Conservation (phyloP, 2,329 filamentous ascomycete genomes). For the Cercospora sesami region DNA sequence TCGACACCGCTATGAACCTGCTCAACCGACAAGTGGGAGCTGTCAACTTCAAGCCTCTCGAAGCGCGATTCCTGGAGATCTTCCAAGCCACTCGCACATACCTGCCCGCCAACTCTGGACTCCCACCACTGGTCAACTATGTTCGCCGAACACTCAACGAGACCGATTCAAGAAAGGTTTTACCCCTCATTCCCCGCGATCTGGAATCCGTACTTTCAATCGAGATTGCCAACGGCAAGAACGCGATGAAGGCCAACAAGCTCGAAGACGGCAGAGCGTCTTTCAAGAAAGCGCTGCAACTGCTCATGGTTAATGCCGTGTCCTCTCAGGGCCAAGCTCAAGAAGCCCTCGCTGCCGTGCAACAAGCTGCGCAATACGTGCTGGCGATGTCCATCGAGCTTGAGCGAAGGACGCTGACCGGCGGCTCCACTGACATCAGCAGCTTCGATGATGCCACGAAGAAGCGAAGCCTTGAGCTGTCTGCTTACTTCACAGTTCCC, state of each 20-base stretch:
- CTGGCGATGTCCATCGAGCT: conserved; percentile 94
- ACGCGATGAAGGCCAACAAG: conserved; percentile 88
- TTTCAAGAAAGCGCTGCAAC: conserved; percentile 84
- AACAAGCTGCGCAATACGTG: conserved; percentile 83
- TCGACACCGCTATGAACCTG: conserved; percentile 96
- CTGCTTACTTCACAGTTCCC: conserved; percentile 97
- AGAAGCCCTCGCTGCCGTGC: conserved; percentile 81
- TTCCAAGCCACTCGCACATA: conserved; percentile 89
- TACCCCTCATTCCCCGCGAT: conserved; percentile 86
- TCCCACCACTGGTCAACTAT: conserved; percentile 88
- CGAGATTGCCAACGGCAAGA: conserved; percentile 84
- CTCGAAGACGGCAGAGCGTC: conserved; percentile 82
- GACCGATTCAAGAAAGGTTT: conserved; percentile 81
- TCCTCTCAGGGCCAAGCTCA: conserved; percentile 80
- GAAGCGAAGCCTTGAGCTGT: conserved; percentile 87
- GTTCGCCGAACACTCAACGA: conserved; percentile 85
- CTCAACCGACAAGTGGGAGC: conserved; percentile 93
- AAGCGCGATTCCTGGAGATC: conserved; percentile 88
- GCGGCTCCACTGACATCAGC: conserved; percentile 48
- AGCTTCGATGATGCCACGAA: conserved; percentile 62
- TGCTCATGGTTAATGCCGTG: conserved; percentile 84
- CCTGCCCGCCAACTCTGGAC: conserved; percentile 76
- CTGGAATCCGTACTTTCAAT: conserved; percentile 76
- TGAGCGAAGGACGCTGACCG: conserved; percentile 65
- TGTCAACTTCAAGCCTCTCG: conserved; percentile 87